phyloP scores from a whole-genome alignment of 2,329 filamentous ascomycete genomes.

The Pseudocercospora fuligena region DNA sequence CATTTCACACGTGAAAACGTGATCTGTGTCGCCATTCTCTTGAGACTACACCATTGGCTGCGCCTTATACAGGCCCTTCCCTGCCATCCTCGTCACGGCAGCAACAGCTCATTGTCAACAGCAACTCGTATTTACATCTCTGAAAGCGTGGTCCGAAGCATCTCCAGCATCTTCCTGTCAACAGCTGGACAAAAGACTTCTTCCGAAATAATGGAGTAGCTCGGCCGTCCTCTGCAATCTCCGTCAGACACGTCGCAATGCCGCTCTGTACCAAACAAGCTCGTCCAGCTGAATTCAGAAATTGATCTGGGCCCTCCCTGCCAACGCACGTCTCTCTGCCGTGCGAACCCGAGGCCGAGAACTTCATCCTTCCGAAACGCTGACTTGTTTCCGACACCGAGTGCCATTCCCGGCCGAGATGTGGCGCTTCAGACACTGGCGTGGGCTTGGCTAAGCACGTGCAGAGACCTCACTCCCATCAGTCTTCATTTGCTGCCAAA shows the following conservation, averaged over 20 bases:
- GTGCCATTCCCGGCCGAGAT: neutral
- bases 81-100: neutral
- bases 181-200: neutral
- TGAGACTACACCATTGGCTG: neutral
- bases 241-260: neutral
- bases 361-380: neutral
- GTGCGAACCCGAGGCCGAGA: neutral
- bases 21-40: constrained; percentile 2
- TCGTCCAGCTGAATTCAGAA: neutral
- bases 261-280: neutral
- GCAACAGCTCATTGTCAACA: too few relatives aligned
- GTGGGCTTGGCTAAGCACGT: too few relatives aligned
- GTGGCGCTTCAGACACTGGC: neutral
- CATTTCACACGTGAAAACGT: constrained; percentile 5
- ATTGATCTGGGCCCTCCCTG: neutral
- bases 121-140: too few relatives aligned
- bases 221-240: neutral
- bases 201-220: constrained; percentile 7
- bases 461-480: neutral
- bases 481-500: neutral
- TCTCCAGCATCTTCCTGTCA: neutral
- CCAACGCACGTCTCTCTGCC: neutral
- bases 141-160: neutral
- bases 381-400: neutral
- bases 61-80: neutral